Percentiles rank a stretch among this genome's conserved stretches.
Conservation (phyloP, 1,284 basidiomycete genomes). For the Pseudozyma pruni region DNA sequence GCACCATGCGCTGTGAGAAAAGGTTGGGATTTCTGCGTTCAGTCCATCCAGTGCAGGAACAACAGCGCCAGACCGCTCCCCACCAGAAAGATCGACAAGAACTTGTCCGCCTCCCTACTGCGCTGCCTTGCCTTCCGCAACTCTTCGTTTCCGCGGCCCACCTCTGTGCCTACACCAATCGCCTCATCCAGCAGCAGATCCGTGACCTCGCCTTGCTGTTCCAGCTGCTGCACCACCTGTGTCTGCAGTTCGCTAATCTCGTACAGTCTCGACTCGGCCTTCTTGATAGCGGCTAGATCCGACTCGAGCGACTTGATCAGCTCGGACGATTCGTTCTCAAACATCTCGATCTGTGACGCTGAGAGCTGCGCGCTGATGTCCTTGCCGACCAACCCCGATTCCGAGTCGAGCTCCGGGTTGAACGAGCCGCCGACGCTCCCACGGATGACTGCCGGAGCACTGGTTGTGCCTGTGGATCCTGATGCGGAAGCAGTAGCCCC, state of each 20-base stretch:
- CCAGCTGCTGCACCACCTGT: slow-evolving; percentile 85
- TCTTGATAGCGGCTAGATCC: slow-evolving; percentile 83
- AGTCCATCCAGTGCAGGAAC: slow-evolving; percentile 77
- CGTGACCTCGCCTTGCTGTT: slow-evolving; percentile 86
- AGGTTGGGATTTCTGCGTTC: slow-evolving; percentile 5
- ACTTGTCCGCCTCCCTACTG: slow-evolving; percentile 82
- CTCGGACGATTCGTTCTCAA: slow-evolving; percentile 86
- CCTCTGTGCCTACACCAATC: slow-evolving; percentile 80
- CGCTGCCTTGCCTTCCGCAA: slow-evolving; percentile 82
- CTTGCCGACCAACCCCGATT: slow-evolving; percentile 31
- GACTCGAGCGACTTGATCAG: slow-evolving; percentile 83
- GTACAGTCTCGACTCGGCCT: slow-evolving; percentile 84
- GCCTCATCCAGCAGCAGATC: slow-evolving; percentile 90
- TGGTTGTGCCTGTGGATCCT: slow-evolving; percentile 1
- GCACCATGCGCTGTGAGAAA: too few species aligned
- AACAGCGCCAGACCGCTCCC: slow-evolving; percentile 85
- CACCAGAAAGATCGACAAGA: slow-evolving; percentile 84
- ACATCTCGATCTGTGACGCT: slow-evolving; percentile 85
- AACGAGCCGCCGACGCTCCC: slow-evolving; percentile 51
- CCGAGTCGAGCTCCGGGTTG: slow-evolving; percentile 34
- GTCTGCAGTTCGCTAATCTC: slow-evolving; percentile 90
- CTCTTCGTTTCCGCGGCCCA: slow-evolving; percentile 87
- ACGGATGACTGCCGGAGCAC: slow-evolving; percentile 34
- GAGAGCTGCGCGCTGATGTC: slow-evolving; percentile 54
- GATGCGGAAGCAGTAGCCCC: slow-evolving; percentile 5